Base-by-base conservation (phyloP, 1,139 yeast genomes). In the Sugiyamaella sp. region DNA sequence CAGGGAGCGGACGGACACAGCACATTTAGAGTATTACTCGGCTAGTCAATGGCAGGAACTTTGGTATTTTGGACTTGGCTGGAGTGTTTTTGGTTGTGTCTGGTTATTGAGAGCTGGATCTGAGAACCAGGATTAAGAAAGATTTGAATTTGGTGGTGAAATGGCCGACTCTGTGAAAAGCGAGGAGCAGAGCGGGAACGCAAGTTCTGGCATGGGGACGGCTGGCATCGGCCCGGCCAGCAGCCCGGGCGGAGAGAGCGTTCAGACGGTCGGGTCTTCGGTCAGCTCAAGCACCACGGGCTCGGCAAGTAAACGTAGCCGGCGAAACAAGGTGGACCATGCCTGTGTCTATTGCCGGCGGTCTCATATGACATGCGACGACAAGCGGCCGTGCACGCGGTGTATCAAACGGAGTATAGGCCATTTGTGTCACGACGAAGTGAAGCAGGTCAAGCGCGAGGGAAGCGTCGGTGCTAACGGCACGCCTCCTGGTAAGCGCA, bases 341-440 rank as follows among this genome's bases (percentile, higher is more conserved):
- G 97, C 98, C 0, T 91, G 98, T 73, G 88, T 91, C 1, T 91
- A 89, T 67, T 91, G 98, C 66, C 80, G 97, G 47, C 75, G 98
- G 46, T 89, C 97, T 1, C 98, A 91, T 69, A 89, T 91, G 95
- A 88, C 90, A 29, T 91, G 98, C 71, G 97, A 90, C 52, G 60
- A 63, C 43, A 60, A 82, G 12, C 75, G 97, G 55, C 98, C 98
- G 1, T 91, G 98, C 68, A 81, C 84, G 51, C 74, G 97, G 51
- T 91, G 98, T 71, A 79, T 90, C 19, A 89, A 88, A 68, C 75
- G 98, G 60, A 89, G 89, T 41, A 91, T 91, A 44, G 95, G 95
- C 5, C 96, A 90, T 70, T 71, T 91, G 40, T 91, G 98, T 66
- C 89, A 85, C 59, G 96, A 89, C 64, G 95, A 87, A 64, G 85